Evolutionary conservation across 23 red algal species (phyloP), one percentile per base, ranked within the genome.

Genomic region (Gracilaria domingensis): DNA sequence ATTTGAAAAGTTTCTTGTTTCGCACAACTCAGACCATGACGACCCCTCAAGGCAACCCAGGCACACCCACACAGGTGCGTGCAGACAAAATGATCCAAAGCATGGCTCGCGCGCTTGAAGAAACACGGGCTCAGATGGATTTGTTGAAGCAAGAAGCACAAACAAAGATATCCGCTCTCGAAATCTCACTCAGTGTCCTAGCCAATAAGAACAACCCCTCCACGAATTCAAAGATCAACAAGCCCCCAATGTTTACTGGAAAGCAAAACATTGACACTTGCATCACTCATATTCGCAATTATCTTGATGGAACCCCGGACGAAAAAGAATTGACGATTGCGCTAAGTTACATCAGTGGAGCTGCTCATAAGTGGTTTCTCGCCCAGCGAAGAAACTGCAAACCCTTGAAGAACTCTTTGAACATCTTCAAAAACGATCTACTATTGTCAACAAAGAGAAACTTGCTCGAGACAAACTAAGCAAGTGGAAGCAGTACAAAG

Each of bases 221-320:
- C 18, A 37, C 66, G 7, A 0, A 23, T 8, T 23, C 79, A n/a
- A 82, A 82, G 79, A 82, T 62, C 53, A 82, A 82, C 36, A 82
- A 82, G 53, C 50, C 49, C 12, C 53, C 2, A 35, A 40, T 39
- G 24, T 82, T 82, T 33, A 58, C 11, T 36, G 79, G 79, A 32
- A 82, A 82, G 58, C 53, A 62, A 53, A 62, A 57, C 53, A 62
- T 82, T 2, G 79, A 62, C 17, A 36, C 51, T 62, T 82, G 79
- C 0, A 26, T 57, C 4, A 62, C 58, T 18, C 79, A 82, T 30
- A 38, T 82, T 37, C 45, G 58, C 6, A 82, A 82, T 1, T 82
- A 82, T 25, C 79, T 82, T 0, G 54, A 62, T 35, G 79, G 35
- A 59, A 58, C 79, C 11, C 24, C 53, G 12, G 53, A 62, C 28